Evolutionary conservation across 495 filamentous ascomycete genomes (phyloP), one percentile per base, ranked within the genome.

Genomic region (Lentithecium fluviatile): DNA sequence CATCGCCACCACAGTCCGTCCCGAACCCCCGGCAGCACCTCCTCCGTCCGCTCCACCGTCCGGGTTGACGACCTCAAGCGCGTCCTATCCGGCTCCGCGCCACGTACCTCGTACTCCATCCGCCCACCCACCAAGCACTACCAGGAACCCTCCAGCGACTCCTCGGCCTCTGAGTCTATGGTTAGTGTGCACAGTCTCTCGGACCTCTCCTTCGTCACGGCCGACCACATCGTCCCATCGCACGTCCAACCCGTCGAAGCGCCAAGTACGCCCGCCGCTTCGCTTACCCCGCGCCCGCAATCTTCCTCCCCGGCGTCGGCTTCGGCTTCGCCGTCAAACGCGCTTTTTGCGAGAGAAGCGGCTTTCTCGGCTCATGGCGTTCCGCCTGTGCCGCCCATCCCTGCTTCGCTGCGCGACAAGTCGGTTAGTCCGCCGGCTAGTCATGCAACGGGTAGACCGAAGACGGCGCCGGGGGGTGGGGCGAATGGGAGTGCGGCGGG

Each of bases 61-160:
- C 86, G 88, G 36, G 85, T 95, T n/a, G 90, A 91, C 56, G 90
- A 95, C 66, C 78, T 96, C 59, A 92, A 91, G 71, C 82, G 84
- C 48, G 87, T 86, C 21, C 79, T 89, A 15, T 84, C 83, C 2
- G 84, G 60, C 21, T 60, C 58, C 0, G 59, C 58, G 12, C 62
- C 62, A n/a, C 66, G 66, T 21, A 57, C 60, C 2, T 38, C 43
- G 3, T 61, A 58, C 25, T 56, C 57, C 1, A 54, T 48, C 21
- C 57, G 65, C 19, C 34, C 52, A 17, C 46, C 60, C 2, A 57
- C 26, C 19, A 48, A 54, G 21, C 50, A 38, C 21, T 47, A 36
- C 20, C 37, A 15, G 7, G 38, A 24, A 17, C 57, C 50, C 17
- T 6, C 45, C 15, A 23, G 6, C 15, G 20, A 49, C 53, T 40